These are phyloP conservation scores for Plantago rigida DNA, from an alignment of 305 asterid species.

Conservation along the genomic window DNA sequence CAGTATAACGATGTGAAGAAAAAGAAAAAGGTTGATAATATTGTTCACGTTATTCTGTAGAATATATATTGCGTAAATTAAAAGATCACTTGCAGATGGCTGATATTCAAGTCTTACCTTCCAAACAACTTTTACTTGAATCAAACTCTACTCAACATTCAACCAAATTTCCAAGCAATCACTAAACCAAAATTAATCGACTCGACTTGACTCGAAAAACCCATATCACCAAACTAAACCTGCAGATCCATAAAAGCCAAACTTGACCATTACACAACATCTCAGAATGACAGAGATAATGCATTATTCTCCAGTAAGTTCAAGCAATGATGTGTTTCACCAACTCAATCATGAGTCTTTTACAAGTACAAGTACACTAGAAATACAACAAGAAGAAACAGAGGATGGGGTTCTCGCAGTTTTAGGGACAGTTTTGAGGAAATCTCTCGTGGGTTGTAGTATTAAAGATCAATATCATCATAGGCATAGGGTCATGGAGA, in stretches of 20 bases:
- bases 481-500: slow-evolving; percentile 39
- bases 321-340: slow-evolving; percentile 53
- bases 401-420: slow-evolving; percentile 33
- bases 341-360: slow-evolving; percentile 40
- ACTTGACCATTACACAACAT: slow-evolving; percentile 41
- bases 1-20: no score
- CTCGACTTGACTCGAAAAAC: neutral
- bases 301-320: slow-evolving; percentile 30
- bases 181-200: no score
- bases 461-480: slow-evolving; percentile 33
- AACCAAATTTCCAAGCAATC: no score
- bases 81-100: slow-evolving; percentile 5
- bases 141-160: slow-evolving; percentile 45
- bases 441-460: slow-evolving; percentile 48
- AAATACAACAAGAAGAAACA: slow-evolving; percentile 23
- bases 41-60: no score
- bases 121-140: slow-evolving; percentile 47
- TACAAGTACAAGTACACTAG: slow-evolving; percentile 26
- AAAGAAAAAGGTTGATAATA: no score
- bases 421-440: slow-evolving; percentile 41
- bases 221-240: slow-evolving; percentile 34
- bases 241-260: slow-evolving; percentile 25
- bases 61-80: no score
- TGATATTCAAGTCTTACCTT: slow-evolving; percentile 39
- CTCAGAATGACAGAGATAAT: slow-evolving; percentile 37